phyloP scores from a whole-genome alignment of 225 moss, liverwort and hornwort genomes.

The Rhytidiadelphus loreus region DNA sequence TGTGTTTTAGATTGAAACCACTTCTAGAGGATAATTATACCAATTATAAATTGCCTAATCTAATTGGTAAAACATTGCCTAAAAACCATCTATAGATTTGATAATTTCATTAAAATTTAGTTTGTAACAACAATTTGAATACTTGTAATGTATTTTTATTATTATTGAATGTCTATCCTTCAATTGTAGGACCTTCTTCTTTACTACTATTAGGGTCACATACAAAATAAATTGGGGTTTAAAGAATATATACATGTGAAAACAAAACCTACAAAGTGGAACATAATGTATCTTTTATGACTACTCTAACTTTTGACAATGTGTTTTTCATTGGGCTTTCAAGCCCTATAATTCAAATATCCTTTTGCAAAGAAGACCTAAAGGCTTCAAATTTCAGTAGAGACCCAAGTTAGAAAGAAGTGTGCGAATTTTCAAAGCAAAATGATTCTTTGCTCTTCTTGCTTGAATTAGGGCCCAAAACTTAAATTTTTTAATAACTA shows the following conservation, averaged over 20 bases:
- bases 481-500: not conserved
- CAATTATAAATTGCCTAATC: not conserved
- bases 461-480: not conserved
- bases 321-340: not conserved
- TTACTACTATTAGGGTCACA: not conserved
- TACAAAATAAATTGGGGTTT: fast-evolving
- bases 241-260: fast-evolving
- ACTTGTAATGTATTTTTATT: not conserved
- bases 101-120: not conserved
- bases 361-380: not conserved
- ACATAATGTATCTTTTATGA: not conserved
- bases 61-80: not conserved
- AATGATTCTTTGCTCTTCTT: not conserved
- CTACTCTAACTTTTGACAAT: fast-evolving
- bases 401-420: not conserved
- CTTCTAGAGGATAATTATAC: no score
- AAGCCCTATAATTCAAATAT: not conserved
- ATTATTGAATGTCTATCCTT: not conserved
- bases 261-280: not conserved
- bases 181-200: no score
- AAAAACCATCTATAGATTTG: fast-evolving
- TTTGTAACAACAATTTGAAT: not conserved
- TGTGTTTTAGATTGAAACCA: not conserved
- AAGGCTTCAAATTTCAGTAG: not conserved
- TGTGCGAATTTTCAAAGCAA: not conserved